A percentile compares a stretch with the other conserved stretches of the same genome.
These are phyloP conservation scores for Cornus florida DNA, from an alignment of 148 eudicot species.

Conservation along the genomic window DNA sequence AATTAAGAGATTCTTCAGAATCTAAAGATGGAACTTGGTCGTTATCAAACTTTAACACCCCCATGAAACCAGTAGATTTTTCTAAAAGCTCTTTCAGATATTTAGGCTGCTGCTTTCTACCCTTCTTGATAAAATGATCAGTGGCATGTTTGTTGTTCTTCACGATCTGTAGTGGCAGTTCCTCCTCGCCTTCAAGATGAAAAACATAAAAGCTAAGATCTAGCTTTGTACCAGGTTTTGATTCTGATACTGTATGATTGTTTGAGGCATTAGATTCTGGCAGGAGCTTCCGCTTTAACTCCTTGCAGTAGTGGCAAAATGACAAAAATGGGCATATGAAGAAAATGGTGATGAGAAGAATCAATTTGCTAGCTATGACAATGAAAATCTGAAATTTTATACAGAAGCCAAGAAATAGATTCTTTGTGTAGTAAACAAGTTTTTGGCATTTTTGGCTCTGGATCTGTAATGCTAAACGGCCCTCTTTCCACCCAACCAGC, in stretches of 20 bases:
- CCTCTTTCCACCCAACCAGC: slow-evolving; percentile 9
- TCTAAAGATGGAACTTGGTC: background rate
- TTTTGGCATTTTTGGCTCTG: background rate
- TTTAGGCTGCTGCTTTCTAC: slow-evolving; percentile 6
- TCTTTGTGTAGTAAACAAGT: background rate
- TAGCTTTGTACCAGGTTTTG: background rate
- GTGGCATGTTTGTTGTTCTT: background rate
- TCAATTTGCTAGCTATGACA: background rate
- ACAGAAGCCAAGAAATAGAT: background rate
- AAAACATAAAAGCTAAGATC: background rate
- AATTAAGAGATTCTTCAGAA: background rate
- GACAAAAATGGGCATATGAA: no score
- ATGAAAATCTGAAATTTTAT: slow-evolving; percentile 10
- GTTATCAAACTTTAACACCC: background rate
- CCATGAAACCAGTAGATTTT: background rate
- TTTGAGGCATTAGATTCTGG: no score
- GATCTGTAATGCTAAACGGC: background rate
- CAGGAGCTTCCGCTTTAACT: no score
- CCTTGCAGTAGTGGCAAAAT: no score
- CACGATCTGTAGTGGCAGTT: background rate
- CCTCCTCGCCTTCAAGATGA: background rate
- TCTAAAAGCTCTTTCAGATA: slow-evolving; percentile 12
- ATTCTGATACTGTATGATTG: no score
- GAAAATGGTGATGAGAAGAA: slow-evolving; percentile 1
- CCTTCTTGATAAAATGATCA: background rate